Conservation (phyloP, 176 grass and related monocot genomes). For the Olyra latifolia region DNA sequence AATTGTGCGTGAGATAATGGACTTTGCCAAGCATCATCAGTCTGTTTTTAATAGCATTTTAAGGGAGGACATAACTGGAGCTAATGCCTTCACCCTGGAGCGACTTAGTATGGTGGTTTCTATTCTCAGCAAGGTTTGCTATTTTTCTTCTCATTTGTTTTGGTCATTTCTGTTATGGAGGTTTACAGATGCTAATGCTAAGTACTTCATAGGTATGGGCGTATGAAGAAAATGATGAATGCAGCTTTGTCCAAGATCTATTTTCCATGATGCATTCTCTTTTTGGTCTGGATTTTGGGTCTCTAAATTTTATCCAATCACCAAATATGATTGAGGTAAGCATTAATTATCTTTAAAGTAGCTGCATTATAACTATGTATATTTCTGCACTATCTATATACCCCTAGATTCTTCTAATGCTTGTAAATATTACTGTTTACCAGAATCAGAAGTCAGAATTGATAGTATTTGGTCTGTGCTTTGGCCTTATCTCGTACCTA, state of each 20-base stretch:
- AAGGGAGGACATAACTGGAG: slow-evolving; percentile 66
- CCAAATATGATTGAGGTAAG: slow-evolving; percentile 77
- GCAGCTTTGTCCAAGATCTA: slow-evolving; percentile 76
- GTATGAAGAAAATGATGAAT: slow-evolving; percentile 89
- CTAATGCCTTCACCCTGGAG: slow-evolving; percentile 70
- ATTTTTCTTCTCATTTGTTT: slow-evolving; percentile 39
- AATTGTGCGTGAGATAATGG: slow-evolving; percentile 87
- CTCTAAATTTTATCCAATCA: slow-evolving; percentile 62
- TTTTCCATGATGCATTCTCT: slow-evolving; percentile 74
- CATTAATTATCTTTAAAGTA: slow-evolving; percentile 19
- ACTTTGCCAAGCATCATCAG: slow-evolving; percentile 82
- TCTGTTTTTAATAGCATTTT: slow-evolving; percentile 69
- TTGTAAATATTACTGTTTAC: slow-evolving; percentile 27
- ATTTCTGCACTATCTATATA: not conserved
- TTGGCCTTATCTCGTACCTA: slow-evolving; percentile 76
- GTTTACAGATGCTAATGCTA: slow-evolving; percentile 1
- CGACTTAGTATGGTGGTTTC: slow-evolving; percentile 76
- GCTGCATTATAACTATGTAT: not conserved
- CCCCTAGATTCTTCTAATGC: slow-evolving; percentile 41
- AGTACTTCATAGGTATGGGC: slow-evolving; percentile 73
- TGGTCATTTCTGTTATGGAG: slow-evolving; percentile 10
- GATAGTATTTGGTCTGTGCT: slow-evolving; percentile 66
- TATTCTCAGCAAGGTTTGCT: slow-evolving; percentile 86
- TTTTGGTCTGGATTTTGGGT: slow-evolving; percentile 59
- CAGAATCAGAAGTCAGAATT: slow-evolving; percentile 85